Conservation (phyloP, 73 alveolate genomes). For the Tetrahymena borealis region DNA sequence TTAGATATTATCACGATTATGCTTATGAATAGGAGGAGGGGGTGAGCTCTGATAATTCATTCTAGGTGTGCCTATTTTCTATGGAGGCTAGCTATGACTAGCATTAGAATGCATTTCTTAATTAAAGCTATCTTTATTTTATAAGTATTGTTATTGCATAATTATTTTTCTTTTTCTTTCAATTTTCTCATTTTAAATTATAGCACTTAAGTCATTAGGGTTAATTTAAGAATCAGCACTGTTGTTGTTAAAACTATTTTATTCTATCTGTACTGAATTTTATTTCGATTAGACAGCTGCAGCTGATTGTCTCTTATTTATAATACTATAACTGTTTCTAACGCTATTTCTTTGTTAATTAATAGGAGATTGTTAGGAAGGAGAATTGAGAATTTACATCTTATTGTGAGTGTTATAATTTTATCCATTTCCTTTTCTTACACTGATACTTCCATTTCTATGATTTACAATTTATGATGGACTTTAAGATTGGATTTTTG, state of each 20-base stretch:
- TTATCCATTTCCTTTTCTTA: not conserved
- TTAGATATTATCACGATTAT: not conserved
- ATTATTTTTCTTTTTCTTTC: not conserved
- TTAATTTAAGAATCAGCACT: not conserved
- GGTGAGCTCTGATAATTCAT: not conserved
- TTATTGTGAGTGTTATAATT: not conserved
- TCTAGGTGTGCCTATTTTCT: not conserved
- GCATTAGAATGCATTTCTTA: not conserved
- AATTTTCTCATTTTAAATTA: not conserved
- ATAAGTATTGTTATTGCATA: not conserved
- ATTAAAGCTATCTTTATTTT: not conserved
- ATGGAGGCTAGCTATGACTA: not conserved
- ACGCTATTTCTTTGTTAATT: not conserved
- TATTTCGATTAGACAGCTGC: not conserved
- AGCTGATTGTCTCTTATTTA: not conserved
- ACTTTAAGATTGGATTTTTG: not conserved
- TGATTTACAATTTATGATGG: not conserved
- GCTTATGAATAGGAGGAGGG: not conserved
- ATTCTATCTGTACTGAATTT: not conserved
- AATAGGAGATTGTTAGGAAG: not conserved
- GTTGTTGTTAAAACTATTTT: not conserved
- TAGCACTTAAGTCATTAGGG: not conserved
- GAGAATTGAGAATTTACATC: not conserved
- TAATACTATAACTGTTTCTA: not conserved
- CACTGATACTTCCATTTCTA: not conserved